Evolutionary conservation across 495 filamentous ascomycete genomes (phyloP).

Genomic region (Tuber umbilicatum): DNA sequence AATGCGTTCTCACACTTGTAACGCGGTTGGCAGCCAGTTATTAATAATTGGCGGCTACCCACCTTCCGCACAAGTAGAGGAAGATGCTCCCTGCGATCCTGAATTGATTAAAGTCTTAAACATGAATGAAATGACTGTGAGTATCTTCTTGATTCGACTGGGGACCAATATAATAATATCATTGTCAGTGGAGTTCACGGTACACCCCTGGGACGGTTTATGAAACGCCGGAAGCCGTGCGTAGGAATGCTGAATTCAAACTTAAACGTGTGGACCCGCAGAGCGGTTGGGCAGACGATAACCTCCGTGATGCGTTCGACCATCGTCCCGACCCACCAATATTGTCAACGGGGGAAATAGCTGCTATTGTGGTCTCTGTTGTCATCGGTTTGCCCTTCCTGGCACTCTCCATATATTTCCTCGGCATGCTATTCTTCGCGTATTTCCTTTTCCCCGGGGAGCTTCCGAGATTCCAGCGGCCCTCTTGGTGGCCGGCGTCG

Average conservation of each 20-base stretch:
- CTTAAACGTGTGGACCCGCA: slow-evolving; percentile 4
- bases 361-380: slow-evolving; percentile 1
- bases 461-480: background rate
- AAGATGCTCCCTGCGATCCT: background rate
- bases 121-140: slow-evolving; percentile 21
- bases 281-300: slow-evolving; percentile 14
- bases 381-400: background rate
- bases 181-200: slow-evolving; percentile 10
- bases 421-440: background rate
- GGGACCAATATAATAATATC: background rate
- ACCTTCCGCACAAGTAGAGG: slow-evolving; percentile 7
- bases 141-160: background rate
- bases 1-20: slow-evolving; percentile 16
- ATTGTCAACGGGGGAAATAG: slow-evolving; percentile 4
- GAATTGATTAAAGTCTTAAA: slow-evolving; percentile 19
- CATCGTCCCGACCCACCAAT: too few relatives aligned
- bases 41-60: slow-evolving; percentile 20
- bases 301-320: slow-evolving; percentile 9
- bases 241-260: background rate
- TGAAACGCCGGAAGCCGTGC: slow-evolving; percentile 9
- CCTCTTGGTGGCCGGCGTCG: too few relatives aligned
- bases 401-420: background rate
- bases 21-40: slow-evolving; percentile 18
- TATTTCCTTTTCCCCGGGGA: background rate
- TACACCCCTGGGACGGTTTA: slow-evolving; percentile 13